Evolutionary conservation across 1,139 yeast species (phyloP), one percentile per base, ranked within the genome.

Genomic region (Scheffersomyces cryptocercus): DNA sequence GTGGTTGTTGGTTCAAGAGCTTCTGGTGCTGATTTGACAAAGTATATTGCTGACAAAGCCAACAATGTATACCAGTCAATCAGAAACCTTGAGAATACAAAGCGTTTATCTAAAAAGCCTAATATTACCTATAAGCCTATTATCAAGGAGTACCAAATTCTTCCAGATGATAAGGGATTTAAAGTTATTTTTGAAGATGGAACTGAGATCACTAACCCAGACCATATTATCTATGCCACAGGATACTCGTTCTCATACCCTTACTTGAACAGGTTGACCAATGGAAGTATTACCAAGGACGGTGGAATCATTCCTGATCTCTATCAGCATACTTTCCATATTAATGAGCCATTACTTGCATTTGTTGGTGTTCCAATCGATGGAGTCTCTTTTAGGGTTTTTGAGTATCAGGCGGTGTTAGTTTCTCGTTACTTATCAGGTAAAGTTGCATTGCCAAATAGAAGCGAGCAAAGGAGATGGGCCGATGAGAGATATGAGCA

Each of bases 231-330:
- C 7, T 75, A 72, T 51, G 76, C 73, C 3, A 75, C 80, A 0
- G 80, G 80, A 0, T 75, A 70, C 53, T 65, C 65, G 40, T 71
- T 62, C 47, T 70, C 75, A 26, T 73, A 62, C 47, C 79, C 80
- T 4, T 74, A 68, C 44, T 57, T 75, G 42, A 59, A 61, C 36
- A 49, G 68, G 4, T 50, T 66, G 24, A 58, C 56, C 28, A 35
- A 47, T 20, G 42, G 42, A 2, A 39, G 36, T 10, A 49, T 66
- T 29, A 59, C 67, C 5, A 40, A 48, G 10, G 55, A 68, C n/a
- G 78, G 72, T n/a, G 48, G 41, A 6, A 55, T 65, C 4, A 55
- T 67, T 16, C 63, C 65, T 4, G 55, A 55, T 14, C 47, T 68
- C 15, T 73, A 61, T 48, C 70, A 67, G 44, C 77, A 73, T 49